Conservation (phyloP, 176 grass and related monocot species). For the Zoysia pacifica region DNA sequence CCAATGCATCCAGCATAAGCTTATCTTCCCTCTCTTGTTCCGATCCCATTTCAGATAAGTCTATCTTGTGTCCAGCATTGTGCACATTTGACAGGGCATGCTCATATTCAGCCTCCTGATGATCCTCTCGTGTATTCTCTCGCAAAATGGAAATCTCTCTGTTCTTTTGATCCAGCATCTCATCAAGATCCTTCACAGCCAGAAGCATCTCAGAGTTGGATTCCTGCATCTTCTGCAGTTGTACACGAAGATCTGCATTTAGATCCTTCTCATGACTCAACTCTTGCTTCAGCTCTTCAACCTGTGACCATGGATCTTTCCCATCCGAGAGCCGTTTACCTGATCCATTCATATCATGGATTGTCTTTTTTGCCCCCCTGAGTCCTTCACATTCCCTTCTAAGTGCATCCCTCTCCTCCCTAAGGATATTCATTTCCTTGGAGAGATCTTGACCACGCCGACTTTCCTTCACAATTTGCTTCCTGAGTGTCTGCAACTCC, state of each 20-base stretch:
- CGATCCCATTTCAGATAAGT: constrained; percentile 51
- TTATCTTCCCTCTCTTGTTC: constrained; percentile 61
- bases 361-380: constrained; percentile 43
- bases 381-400: constrained; percentile 81
- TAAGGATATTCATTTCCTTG: constrained; percentile 64
- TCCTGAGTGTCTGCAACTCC: constrained; percentile 87
- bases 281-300: constrained; percentile 88
- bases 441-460: constrained; percentile 82
- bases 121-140: constrained; percentile 43
- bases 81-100: constrained; percentile 50
- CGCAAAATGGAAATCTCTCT: constrained; percentile 60
- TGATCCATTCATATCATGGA: constrained; percentile 51
- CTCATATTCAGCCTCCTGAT: constrained; percentile 54
- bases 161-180: constrained; percentile 80
- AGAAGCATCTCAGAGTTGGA: constrained; percentile 94
- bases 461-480: constrained; percentile 85
- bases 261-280: constrained; percentile 78
- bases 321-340: constrained; percentile 45
- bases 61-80: constrained; percentile 49
- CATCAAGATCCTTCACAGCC: constrained; percentile 93
- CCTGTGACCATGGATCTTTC: constrained; percentile 61
- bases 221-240: constrained; percentile 90
- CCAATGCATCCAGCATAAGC: constrained; percentile 63
- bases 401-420: constrained; percentile 81
- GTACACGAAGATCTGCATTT: constrained; percentile 70